A percentile compares a stretch with the other conserved stretches of the same genome.
phyloP scores from a whole-genome alignment of 1,284 basidiomycete species.

The Ceratobasidium papillatum region DNA sequence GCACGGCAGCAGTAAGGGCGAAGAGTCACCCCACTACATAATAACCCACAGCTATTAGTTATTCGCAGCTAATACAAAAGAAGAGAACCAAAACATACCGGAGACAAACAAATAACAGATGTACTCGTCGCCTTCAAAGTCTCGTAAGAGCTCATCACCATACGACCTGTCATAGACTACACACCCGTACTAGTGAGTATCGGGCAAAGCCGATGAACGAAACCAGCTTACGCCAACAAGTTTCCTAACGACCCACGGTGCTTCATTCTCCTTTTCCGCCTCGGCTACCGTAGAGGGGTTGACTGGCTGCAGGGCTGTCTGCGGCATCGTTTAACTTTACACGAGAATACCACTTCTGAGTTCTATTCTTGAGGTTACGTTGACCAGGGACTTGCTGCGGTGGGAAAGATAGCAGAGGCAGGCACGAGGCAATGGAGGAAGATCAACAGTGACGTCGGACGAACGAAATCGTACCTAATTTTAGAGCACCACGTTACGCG shows the following conservation, averaged over 20 bases:
- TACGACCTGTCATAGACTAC: constrained; percentile 70
- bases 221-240: constrained; percentile 63
- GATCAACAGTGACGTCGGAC: background rate
- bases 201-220: constrained; percentile 28
- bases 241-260: constrained; percentile 71
- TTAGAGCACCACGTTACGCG: constrained; percentile 12
- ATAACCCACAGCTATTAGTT: background rate
- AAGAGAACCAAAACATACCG: constrained; percentile 55
- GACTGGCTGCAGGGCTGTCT: constrained; percentile 60
- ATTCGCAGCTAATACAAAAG: background rate
- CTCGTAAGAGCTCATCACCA: constrained; percentile 72
- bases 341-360: background rate
- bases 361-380: background rate
- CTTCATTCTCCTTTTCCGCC: constrained; percentile 63
- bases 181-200: constrained; percentile 35
- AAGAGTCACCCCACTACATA: constrained; percentile 69
- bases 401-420: background rate
- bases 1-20: constrained; percentile 68
- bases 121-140: constrained; percentile 67
- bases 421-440: constrained; percentile 1
- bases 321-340: constrained; percentile 5
- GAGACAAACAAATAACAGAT: constrained; percentile 67
- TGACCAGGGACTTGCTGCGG: background rate
- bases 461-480: constrained; percentile 8
- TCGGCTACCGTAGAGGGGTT: constrained; percentile 60